Evolutionary conservation across 208 protist species (phyloP), one percentile per base, ranked within the genome.

Genomic region (Crithidia expoeki): DNA sequence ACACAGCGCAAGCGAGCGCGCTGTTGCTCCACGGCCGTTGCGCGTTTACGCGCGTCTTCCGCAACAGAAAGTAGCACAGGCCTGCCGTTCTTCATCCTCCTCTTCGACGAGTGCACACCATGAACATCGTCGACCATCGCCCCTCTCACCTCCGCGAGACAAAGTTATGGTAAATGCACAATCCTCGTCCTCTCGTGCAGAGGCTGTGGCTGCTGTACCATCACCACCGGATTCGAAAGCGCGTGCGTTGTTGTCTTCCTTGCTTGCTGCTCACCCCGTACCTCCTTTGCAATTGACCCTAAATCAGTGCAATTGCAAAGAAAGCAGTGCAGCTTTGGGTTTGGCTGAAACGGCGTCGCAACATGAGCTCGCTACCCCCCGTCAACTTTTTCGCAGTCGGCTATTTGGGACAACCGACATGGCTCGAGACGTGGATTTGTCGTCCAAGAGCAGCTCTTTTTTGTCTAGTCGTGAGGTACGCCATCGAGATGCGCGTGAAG

Each of bases 331-430:
- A 6, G 7, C 6, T 11, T 1, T 23, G 17, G 10, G 19, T 40
- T 30, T 21, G 16, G 23, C 53, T 11, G 53, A 42, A 19, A 12
- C 32, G 9, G 1, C 17, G 28, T 25, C 14, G 11, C 4, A 36
- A 2, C 32, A 40, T 1, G 53, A 58, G 32, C 32, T 12, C n/a
- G 21, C 19, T 42, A 12, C 32, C n/a, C 55, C 59, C 2, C 59
- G 59, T 19, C 44, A 65, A 14, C 4, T 50, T 25, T 64, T 69
- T 23, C 61, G 38, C 19, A 75, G 44, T 36, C 52, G n/a, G 4
- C 46, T 75, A 30, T 68, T 75, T 19, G 34, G 53, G 33, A 10
- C 16, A 12, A 19, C 10, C 11, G 69, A 23, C 28, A 30, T 21
- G 3, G 2, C 23, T 6, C 1, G 25, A 3, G 42, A 50, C 28